Conservation (phyloP, 306 rosid genomes). For the Crotalaria pallida region DNA sequence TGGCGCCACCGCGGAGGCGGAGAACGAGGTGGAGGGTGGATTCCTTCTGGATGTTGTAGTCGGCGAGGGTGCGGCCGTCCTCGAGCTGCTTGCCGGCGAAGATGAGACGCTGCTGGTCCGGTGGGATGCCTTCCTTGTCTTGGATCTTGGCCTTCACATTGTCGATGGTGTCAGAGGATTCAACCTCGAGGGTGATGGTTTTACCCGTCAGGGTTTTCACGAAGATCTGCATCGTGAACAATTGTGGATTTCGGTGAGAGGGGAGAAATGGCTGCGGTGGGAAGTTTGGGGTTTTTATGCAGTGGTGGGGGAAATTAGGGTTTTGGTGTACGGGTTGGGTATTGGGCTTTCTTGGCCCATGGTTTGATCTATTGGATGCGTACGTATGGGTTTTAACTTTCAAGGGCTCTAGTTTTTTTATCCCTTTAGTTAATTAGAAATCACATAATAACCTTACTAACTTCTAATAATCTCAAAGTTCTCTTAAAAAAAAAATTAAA, state of each 20-base stretch:
- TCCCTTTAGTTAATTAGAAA: no score
- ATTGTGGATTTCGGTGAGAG: slow-evolving; percentile 27
- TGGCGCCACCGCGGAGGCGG: slow-evolving; percentile 92
- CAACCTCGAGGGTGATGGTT: slow-evolving; percentile 91
- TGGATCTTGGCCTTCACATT: slow-evolving; percentile 90
- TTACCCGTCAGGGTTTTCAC: slow-evolving; percentile 96
- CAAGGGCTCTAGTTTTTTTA: no score
- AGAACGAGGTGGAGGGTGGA: slow-evolving; percentile 87
- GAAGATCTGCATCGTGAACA: slow-evolving; percentile 76
- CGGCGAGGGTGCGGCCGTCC: slow-evolving; percentile 94
- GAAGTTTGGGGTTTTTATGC: background rate
- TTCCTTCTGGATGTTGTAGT: slow-evolving; percentile 93
- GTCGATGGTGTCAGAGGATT: slow-evolving; percentile 89
- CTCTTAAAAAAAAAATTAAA: no score
- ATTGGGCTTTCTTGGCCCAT: background rate
- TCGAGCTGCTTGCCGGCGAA: slow-evolving; percentile 96
- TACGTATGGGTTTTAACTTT: no score
- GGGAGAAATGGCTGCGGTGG: background rate
- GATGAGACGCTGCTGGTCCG: slow-evolving; percentile 92
- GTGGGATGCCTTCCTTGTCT: slow-evolving; percentile 94
- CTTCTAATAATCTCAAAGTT: no score
- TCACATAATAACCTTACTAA: no score
- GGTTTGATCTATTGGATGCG: no score
- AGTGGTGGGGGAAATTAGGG: background rate
- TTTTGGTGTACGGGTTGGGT: background rate